phyloP scores from a whole-genome alignment of 495 filamentous ascomycete genomes.

The Oidiodendron maius region DNA sequence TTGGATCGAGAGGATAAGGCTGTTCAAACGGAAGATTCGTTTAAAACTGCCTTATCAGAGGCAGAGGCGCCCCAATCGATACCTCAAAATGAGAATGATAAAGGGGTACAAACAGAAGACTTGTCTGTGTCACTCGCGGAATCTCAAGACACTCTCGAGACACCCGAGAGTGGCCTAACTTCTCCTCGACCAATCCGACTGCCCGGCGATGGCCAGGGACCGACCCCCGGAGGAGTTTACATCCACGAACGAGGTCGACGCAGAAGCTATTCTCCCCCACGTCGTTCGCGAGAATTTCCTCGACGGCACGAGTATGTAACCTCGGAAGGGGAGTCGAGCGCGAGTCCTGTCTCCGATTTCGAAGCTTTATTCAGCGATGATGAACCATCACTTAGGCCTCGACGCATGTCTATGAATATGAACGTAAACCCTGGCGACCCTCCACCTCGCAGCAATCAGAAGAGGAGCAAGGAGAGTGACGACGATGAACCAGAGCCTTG shows the following conservation, averaged over 20 bases:
- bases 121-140: constrained; percentile 4
- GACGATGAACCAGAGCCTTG: constrained; percentile 44
- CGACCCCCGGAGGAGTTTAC: not conserved
- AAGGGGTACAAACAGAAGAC: constrained; percentile 14
- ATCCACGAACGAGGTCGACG: not conserved
- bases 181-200: not conserved
- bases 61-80: not conserved
- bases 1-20: constrained; percentile 17
- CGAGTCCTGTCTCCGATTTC: constrained; percentile 17
- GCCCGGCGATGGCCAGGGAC: constrained; percentile 3
- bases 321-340: constrained; percentile 21
- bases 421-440: not conserved
- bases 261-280: not conserved
- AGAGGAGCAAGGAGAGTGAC: constrained; percentile 18
- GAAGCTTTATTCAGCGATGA: constrained; percentile 22
- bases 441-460: not conserved
- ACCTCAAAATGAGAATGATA: constrained; percentile 15
- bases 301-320: constrained; percentile 3
- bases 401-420: not conserved
- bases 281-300: not conserved
- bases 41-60: not conserved
- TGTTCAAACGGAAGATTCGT: constrained; percentile 14
- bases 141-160: constrained; percentile 6
- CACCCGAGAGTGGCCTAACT: constrained; percentile 8
- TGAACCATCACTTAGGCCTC: constrained; percentile 12